phyloP scores from a whole-genome alignment of 2,329 filamentous ascomycete species.

The Cladosporium oxysporum region DNA sequence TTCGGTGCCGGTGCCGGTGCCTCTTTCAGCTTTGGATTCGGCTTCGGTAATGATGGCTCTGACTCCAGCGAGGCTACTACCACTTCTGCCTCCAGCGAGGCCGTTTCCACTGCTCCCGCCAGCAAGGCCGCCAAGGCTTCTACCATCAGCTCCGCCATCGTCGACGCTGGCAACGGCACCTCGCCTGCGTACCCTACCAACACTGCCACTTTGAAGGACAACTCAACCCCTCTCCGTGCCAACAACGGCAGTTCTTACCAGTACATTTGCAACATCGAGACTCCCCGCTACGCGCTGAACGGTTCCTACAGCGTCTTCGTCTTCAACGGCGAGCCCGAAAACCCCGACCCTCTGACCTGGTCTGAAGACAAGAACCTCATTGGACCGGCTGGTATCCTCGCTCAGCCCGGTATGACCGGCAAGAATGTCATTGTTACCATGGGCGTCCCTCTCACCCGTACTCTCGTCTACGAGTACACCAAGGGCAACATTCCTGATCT shows the following conservation, averaged over 20 bases:
- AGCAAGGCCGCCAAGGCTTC: neutral
- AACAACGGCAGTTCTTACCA: conserved; percentile 55
- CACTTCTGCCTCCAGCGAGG: neutral
- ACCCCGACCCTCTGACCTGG: conserved; percentile 53
- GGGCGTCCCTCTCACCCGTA: conserved; percentile 47
- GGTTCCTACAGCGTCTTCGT: conserved; percentile 66
- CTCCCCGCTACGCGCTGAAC: conserved; percentile 60
- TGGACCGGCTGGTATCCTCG: conserved; percentile 57
- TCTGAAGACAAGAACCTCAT: conserved; percentile 55
- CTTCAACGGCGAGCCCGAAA: conserved; percentile 59
- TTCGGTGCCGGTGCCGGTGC: conserved; percentile 7
- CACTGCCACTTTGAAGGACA: conserved; percentile 15
- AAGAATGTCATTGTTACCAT: conserved; percentile 39
- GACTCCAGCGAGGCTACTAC: neutral
- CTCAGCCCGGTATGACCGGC: conserved; percentile 30
- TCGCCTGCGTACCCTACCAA: conserved; percentile 9
- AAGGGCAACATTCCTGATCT: conserved; percentile 33
- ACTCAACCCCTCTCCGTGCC: conserved; percentile 29
- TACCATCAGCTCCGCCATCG: neutral
- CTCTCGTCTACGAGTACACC: conserved; percentile 39
- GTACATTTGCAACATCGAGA: conserved; percentile 68
- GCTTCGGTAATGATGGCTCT: neutral
- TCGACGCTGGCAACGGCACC: conserved; percentile 13
- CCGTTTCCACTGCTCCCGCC: neutral
- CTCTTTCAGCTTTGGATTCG: conserved; percentile 5